Conservation (phyloP, 2,329 filamentous ascomycete species). For the Colletotrichum tropicale region DNA sequence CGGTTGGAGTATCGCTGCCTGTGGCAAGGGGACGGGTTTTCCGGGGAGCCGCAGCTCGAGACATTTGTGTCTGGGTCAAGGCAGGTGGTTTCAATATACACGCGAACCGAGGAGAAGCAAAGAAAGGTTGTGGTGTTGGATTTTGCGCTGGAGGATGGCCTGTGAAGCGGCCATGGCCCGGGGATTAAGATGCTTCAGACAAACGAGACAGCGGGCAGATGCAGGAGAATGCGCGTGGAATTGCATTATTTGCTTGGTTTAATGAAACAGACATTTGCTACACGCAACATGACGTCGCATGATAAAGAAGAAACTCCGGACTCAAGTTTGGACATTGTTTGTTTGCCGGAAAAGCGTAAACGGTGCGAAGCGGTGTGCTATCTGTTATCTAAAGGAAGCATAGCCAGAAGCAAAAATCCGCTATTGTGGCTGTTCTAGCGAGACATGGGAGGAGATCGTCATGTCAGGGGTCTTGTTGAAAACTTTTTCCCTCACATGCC, state of each 20-base stretch:
- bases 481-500: not conserved
- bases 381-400: not conserved
- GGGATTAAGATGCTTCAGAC: not conserved
- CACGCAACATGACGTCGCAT: not conserved
- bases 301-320: not conserved
- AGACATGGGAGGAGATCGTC: not conserved
- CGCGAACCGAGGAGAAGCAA: conserved; percentile 12
- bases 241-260: not conserved
- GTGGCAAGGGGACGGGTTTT: conserved; percentile 7
- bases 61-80: conserved; percentile 2
- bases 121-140: conserved; percentile 13
- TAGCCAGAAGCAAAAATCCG: not conserved
- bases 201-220: not conserved
- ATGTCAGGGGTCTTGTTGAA: not conserved
- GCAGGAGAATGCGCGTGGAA: not conserved
- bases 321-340: not conserved
- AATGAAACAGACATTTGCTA: not conserved
- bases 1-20: not conserved
- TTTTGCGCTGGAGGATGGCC: not conserved
- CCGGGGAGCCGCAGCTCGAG: conserved; percentile 15
- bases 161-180: not conserved
- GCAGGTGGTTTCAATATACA: conserved; percentile 4
- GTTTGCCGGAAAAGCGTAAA: not conserved
- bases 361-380: not conserved
- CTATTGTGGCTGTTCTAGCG: not conserved